Base-by-base conservation (phyloP, 2,329 filamentous ascomycete species). In the Claviceps fusiformis region DNA sequence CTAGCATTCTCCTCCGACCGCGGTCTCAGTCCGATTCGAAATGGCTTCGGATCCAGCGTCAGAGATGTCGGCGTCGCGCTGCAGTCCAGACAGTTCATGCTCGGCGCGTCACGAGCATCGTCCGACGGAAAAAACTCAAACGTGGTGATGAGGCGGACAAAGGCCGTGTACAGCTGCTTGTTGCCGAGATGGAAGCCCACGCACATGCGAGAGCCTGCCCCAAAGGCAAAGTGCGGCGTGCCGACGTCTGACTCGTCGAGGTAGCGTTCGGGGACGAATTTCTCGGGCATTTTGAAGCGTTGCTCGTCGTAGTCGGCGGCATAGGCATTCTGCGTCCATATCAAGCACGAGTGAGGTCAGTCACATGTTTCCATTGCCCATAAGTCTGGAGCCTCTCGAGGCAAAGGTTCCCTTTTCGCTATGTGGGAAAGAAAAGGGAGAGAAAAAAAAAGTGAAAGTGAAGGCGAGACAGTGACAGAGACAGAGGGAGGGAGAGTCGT, bases 191-290 rank as follows among this genome's bases (percentile, higher is more conserved):
- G 81, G 1, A 75, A 79, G 19, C 82, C 82, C 0, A 77, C 78
- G 62, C 82, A 85, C 76, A 84, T 83, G 43, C 82, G 73, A 2
- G 76, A 78, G 2, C 82, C 82, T 0, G 81, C 80, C 3, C 82
- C 82, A 58, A 82, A 85, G 10, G 71, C 79, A 61, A 80, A 83
- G 62, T 85, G 82, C 0, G 77, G 78, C 1, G 80, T 82, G 8
- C 81, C 81, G 0, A 70, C 51, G 72, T 70, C 78, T 27, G 70
- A 72, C 53, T 82, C 74, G 53, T 75, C 67, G 11, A 90, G 71
- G 63, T 85, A 90, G 31, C 86, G 79, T 59, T 89, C 85, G 0
- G 86, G 83, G n/a, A 81, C 72, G 66, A 90, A 89, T 7, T 72
- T 68, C 33, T 75, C 59, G 0, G 86, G 79, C 33, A 80, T 66